Evolutionary conservation across 768 basidiomycete species (phyloP).

Genomic region (Neoboletus brunneissimus): DNA sequence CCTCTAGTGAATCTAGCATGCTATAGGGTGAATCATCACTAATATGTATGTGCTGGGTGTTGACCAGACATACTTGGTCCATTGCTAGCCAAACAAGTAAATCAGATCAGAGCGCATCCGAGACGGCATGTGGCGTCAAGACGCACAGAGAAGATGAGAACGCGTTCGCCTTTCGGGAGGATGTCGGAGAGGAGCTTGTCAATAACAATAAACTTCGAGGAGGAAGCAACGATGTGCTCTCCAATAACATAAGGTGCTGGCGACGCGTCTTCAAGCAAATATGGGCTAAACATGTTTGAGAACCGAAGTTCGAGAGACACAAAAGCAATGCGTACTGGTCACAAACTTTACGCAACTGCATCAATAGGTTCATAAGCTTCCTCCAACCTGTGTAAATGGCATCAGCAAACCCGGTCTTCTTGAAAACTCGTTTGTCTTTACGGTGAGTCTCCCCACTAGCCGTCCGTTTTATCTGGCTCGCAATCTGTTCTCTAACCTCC

Average conservation of each 20-base stretch:
- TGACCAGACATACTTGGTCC: conserved; percentile 41
- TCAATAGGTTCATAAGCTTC: conserved; percentile 63
- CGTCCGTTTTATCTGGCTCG: conserved; percentile 37
- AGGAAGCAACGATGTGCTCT: conserved; percentile 55
- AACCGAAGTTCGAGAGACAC: background rate
- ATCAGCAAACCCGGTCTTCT: background rate
- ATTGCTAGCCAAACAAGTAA: conserved; percentile 45
- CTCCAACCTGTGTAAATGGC: conserved; percentile 43
- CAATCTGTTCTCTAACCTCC: conserved; percentile 40
- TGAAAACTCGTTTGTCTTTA: conserved; percentile 12
- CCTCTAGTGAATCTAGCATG: conserved; percentile 69
- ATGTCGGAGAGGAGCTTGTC: conserved; percentile 58
- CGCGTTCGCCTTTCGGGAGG: conserved; percentile 57
- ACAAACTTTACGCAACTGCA: conserved; percentile 70
- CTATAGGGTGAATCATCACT: conserved; percentile 30
- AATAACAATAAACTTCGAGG: conserved; percentile 53
- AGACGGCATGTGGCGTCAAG: background rate
- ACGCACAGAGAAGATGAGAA: conserved; percentile 66
- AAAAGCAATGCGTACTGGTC: conserved; percentile 48
- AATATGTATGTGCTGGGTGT: background rate
- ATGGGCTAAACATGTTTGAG: conserved; percentile 41
- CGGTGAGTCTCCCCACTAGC: conserved; percentile 31
- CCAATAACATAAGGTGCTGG: conserved; percentile 50
- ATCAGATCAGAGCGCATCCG: conserved; percentile 3
- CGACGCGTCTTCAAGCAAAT: conserved; percentile 47